These are phyloP conservation scores for Exutisphaerella laricina DNA, from an alignment of 2,329 filamentous ascomycete genomes.

Conservation along the genomic window DNA sequence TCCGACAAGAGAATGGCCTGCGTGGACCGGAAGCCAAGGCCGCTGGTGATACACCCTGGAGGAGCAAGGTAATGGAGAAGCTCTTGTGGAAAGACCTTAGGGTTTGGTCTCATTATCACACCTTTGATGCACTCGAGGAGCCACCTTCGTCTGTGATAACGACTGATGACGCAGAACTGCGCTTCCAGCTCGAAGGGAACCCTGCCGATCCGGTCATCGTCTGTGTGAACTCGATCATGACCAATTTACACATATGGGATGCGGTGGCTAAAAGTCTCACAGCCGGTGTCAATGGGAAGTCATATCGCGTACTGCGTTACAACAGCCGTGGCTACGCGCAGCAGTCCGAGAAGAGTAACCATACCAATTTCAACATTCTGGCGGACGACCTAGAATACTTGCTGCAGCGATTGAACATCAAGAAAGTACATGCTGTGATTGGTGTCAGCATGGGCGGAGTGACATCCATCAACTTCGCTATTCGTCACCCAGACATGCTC, in stretches of 20 bases:
- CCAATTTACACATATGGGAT: conserved; percentile 76
- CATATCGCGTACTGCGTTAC: conserved; percentile 71
- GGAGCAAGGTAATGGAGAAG: conserved; percentile 53
- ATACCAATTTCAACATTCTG: conserved; percentile 57
- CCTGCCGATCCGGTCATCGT: conserved; percentile 66
- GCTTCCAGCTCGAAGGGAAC: conserved; percentile 70
- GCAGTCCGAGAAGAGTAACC: conserved; percentile 34
- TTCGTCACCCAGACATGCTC: conserved; percentile 58
- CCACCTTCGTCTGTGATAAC: conserved; percentile 65
- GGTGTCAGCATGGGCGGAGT: conserved; percentile 80
- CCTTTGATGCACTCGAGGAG: conserved; percentile 60
- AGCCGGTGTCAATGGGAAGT: conserved; percentile 47
- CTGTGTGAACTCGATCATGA: conserved; percentile 75
- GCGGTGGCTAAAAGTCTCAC: conserved; percentile 59
- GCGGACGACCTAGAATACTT: conserved; percentile 62
- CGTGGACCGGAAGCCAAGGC: conserved; percentile 59
- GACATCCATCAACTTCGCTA: conserved; percentile 66
- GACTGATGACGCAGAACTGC: conserved; percentile 61
- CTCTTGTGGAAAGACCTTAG: conserved; percentile 54
- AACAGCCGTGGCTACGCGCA: conserved; percentile 64
- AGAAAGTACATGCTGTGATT: conserved; percentile 59
- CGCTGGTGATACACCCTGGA: conserved; percentile 58
- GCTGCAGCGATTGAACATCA: conserved; percentile 63
- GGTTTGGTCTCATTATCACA: conserved; percentile 68
- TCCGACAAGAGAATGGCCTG: conserved; percentile 59